These are phyloP conservation scores for Lipomyces lipofer DNA, from an alignment of 805 yeast species.

Conservation along the genomic window DNA sequence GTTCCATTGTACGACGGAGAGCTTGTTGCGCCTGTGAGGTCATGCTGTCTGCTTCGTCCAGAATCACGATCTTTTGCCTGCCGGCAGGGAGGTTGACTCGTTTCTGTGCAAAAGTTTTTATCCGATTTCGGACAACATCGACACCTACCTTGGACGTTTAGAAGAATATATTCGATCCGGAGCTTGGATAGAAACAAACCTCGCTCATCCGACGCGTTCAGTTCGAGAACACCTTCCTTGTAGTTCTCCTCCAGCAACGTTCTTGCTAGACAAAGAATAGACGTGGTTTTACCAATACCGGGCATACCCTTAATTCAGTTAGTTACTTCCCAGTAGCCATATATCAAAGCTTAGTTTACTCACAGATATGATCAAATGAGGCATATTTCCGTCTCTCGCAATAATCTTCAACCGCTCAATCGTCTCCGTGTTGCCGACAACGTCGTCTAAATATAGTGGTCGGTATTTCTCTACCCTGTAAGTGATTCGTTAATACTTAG, in stretches of 20 bases:
- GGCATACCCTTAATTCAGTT: slow-evolving; percentile 71
- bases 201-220: slow-evolving; percentile 95
- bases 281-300: slow-evolving; percentile 96
- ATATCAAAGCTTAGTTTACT: no score
- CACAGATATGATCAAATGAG: slow-evolving; percentile 86
- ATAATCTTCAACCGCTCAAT: slow-evolving; percentile 79
- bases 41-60: slow-evolving; percentile 97
- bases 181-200: slow-evolving; percentile 1
- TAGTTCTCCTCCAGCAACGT: slow-evolving; percentile 71
- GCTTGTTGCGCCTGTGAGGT: slow-evolving; percentile 98
- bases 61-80: slow-evolving; percentile 84
- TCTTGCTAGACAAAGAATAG: slow-evolving; percentile 84
- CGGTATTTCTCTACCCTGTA: slow-evolving; percentile 94
- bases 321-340: background rate
- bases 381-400: slow-evolving; percentile 93
- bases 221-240: slow-evolving; percentile 81
- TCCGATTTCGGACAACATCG: slow-evolving; percentile 90
- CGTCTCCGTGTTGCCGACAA: slow-evolving; percentile 93
- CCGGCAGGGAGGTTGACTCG: slow-evolving; percentile 85
- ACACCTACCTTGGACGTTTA: slow-evolving; percentile 56
- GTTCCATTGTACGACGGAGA: slow-evolving; percentile 89
- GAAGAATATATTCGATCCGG: background rate
- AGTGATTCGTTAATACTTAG: no score
- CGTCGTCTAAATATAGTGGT: slow-evolving; percentile 73
- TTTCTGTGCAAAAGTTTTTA: slow-evolving; percentile 94